Base-by-base conservation (phyloP, 805 yeast species). In the Starmerella stigmatis region DNA sequence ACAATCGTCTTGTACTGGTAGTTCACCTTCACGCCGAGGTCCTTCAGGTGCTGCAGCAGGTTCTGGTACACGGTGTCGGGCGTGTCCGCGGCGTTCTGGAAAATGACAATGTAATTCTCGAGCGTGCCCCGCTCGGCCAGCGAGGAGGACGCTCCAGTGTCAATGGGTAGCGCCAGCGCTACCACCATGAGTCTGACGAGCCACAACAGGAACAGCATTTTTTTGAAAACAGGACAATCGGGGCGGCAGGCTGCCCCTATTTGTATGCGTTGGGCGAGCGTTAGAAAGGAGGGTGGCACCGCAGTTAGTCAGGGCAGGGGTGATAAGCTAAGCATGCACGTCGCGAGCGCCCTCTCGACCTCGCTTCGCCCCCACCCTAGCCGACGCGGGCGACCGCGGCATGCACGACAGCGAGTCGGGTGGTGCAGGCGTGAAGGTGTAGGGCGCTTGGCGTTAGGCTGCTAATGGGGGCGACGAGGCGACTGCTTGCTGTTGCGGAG, bases 1-100 rank as follows among this genome's bases (percentile, higher is more conserved):
- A 73, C 59, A 11, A 72, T 62, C 3, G 68, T 64, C 40, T 61
- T 56, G 58, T 71, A 73, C 47, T 72, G 75, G 50, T 71, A 72
- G 15, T 68, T 67, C 39, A 74, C 65, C 15, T 50, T 53, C 4
- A 74, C 78, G 7, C 75, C 76, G 7, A 69, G 47, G 11, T 57
- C 54, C 31, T 58, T 51, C 22, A 73, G 61, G 26, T 62, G 53
- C 11, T 56, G 44, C 40, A 64, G 67, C 9, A 72, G 60, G 3
- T 57, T 56, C 5, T 58, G 53, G 13, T 68, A 57, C 29, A 59
- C 56, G 5, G 57, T 51, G 31, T 60, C 60, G 16, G 66, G 65
- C 21, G 64, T 60, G 17, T 51, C 55, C 20, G 55, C 38, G 26
- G 62, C 63, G 45, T 51, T 54, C 37, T 58, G 54, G 48, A 60